Evolutionary conservation across 2,329 filamentous ascomycete genomes (phyloP).

Genomic region (Trichoderma breve): DNA sequence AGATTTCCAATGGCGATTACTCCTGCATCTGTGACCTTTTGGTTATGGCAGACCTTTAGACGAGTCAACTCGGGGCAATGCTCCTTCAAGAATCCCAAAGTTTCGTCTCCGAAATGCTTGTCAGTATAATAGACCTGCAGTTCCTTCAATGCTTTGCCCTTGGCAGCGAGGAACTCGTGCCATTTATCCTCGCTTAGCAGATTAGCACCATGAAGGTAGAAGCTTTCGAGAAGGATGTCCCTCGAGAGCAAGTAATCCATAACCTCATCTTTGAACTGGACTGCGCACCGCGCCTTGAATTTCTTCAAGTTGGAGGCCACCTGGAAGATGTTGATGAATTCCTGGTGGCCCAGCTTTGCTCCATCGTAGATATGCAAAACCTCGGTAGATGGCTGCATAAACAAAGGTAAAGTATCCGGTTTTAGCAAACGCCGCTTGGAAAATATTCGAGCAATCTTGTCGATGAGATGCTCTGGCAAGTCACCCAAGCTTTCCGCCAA

Average conservation of each 20-base stretch:
- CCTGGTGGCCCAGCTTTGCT: conserved; percentile 66
- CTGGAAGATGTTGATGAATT: conserved; percentile 79
- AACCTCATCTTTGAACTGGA: conserved; percentile 84
- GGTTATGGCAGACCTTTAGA: conserved; percentile 80
- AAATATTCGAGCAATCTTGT: conserved; percentile 59
- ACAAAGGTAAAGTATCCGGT: conserved; percentile 54
- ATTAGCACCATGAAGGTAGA: conserved; percentile 83
- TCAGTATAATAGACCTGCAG: conserved; percentile 84
- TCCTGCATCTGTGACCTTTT: conserved; percentile 65
- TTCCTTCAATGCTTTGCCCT: conserved; percentile 62
- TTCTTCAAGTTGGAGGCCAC: conserved; percentile 65
- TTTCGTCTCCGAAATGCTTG: conserved; percentile 72
- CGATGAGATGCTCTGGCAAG: conserved; percentile 53
- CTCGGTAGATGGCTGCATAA: conserved; percentile 52
- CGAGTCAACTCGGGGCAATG: conserved; percentile 67
- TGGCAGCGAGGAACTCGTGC: conserved; percentile 64
- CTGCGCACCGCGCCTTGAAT: conserved; percentile 78
- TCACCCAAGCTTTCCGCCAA: conserved; percentile 62
- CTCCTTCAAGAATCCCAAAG: conserved; percentile 58
- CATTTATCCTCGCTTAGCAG: conserved; percentile 75
- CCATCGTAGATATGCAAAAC: conserved; percentile 57
- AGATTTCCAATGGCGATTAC: conserved; percentile 64
- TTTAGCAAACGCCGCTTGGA: conserved; percentile 59
- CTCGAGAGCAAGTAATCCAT: conserved; percentile 78
- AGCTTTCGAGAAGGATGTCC: conserved; percentile 63